These are phyloP conservation scores for Stephanodiscus triporus DNA, from an alignment of 108 stramenopile species.

Conservation along the genomic window DNA sequence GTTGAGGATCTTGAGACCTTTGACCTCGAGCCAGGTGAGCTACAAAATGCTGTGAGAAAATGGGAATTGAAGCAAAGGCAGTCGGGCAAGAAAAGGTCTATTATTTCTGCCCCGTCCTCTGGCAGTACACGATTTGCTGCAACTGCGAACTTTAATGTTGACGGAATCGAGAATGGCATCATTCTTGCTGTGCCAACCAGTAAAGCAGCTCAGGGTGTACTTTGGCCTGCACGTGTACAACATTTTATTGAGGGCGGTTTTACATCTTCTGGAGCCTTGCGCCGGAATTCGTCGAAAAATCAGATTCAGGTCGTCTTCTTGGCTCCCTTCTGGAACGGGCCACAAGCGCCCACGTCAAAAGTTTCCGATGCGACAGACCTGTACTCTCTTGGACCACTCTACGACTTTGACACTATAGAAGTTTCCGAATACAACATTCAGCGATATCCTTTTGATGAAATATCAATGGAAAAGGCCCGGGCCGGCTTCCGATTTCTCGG, in stretches of 20 bases:
- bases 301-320: slow-evolving; percentile 75
- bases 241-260: slow-evolving; percentile 66
- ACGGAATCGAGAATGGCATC: slow-evolving; percentile 84
- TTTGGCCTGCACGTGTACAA: slow-evolving; percentile 88
- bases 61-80: slow-evolving; percentile 62
- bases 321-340: slow-evolving; percentile 80
- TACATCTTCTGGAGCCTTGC: slow-evolving; percentile 20
- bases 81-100: slow-evolving; percentile 16
- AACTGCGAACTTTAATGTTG: slow-evolving; percentile 61
- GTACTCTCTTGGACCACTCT: slow-evolving; percentile 44
- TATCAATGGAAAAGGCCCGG: slow-evolving; percentile 71
- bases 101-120: not conserved
- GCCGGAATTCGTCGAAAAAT: slow-evolving; percentile 57
- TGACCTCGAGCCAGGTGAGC: slow-evolving; percentile 83
- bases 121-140: slow-evolving; percentile 61
- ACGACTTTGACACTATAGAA: slow-evolving; percentile 78
- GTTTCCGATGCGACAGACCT: slow-evolving; percentile 26
- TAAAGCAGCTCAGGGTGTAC: slow-evolving; percentile 64
- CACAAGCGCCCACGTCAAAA: slow-evolving; percentile 21
- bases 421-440: slow-evolving; percentile 69
- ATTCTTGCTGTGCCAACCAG: slow-evolving; percentile 69
- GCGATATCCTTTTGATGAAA: slow-evolving; percentile 68
- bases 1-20: slow-evolving; percentile 77
- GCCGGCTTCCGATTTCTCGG: slow-evolving; percentile 68
- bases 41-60: slow-evolving; percentile 65